These are phyloP conservation scores for Russula earlei DNA, from an alignment of 768 basidiomycete genomes.

Conservation along the genomic window DNA sequence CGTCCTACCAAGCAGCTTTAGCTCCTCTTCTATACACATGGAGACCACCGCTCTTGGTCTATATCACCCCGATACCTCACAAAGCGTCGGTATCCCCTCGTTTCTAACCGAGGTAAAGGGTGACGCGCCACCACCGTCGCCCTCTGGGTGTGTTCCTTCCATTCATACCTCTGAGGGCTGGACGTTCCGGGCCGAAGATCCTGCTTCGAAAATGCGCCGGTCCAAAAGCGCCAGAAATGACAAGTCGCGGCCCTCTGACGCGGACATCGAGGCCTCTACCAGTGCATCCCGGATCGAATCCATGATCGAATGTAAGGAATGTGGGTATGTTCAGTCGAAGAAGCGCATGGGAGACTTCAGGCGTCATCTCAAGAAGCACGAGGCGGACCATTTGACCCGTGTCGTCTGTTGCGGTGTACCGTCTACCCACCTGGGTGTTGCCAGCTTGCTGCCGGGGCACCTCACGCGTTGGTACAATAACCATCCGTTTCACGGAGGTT, in stretches of 20 bases:
- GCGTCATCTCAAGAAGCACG: slow-evolving; percentile 5
- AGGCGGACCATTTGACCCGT: neutral
- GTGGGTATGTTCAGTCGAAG: neutral
- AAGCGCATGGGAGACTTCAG: slow-evolving; percentile 4
- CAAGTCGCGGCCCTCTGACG: neutral
- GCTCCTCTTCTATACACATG: neutral
- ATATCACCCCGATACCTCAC: neutral
- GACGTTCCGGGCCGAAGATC: neutral
- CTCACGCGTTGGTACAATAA: neutral
- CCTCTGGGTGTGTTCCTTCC: neutral
- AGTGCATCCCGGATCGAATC: neutral
- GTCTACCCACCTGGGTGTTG: neutral
- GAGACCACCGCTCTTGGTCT: slow-evolving; percentile 5
- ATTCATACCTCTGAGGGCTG: neutral
- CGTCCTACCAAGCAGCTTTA: neutral
- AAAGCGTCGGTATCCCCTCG: neutral
- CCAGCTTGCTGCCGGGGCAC: neutral
- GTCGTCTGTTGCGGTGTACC: slow-evolving; percentile 11
- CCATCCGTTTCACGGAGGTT: slow-evolving; percentile 1
- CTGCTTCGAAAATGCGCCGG: neutral
- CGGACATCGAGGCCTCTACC: neutral
- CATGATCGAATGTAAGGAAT: neutral
- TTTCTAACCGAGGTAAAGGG: neutral
- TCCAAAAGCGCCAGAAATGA: neutral
- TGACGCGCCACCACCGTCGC: neutral